phyloP scores from a whole-genome alignment of 345 rosid species.

The Eucalyptus sideroxylon region DNA sequence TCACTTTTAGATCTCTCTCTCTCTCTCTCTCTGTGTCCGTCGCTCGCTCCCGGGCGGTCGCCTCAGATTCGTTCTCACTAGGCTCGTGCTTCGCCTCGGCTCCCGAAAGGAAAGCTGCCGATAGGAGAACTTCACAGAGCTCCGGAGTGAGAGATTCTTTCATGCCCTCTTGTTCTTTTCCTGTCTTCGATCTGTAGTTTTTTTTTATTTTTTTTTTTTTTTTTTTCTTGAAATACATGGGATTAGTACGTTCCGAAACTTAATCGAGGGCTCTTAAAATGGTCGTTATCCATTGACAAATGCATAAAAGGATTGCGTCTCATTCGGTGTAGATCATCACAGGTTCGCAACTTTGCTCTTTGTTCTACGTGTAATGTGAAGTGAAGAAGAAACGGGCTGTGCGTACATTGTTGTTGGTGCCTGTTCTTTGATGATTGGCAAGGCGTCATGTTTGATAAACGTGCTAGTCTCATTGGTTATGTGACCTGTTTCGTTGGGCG shows the following conservation, averaged over 20 bases:
- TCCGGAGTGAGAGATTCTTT: background rate
- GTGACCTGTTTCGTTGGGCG: background rate
- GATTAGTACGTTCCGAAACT: background rate
- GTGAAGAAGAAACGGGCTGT: background rate
- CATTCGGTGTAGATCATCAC: background rate
- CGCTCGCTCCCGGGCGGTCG: background rate
- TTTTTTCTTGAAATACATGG: background rate
- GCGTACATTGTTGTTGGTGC: background rate
- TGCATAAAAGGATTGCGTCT: background rate
- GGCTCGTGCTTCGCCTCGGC: background rate
- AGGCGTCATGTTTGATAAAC: background rate
- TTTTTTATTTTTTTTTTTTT: background rate
- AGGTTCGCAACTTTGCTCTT: background rate
- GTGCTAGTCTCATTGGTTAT: background rate
- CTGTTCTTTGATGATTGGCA: background rate
- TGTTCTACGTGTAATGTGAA: background rate
- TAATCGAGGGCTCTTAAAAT: background rate
- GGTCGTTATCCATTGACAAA: background rate
- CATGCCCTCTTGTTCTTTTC: background rate
- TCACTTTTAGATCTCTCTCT: background rate
- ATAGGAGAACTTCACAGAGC: background rate
- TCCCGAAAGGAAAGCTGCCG: background rate
- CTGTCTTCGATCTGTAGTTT: background rate
- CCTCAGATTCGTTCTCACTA: background rate
- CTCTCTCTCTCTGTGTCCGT: too few relatives aligned